Base-by-base conservation (phyloP, 192 early-diverging fungal genomes). In the Dimargaris xerosporica region DNA sequence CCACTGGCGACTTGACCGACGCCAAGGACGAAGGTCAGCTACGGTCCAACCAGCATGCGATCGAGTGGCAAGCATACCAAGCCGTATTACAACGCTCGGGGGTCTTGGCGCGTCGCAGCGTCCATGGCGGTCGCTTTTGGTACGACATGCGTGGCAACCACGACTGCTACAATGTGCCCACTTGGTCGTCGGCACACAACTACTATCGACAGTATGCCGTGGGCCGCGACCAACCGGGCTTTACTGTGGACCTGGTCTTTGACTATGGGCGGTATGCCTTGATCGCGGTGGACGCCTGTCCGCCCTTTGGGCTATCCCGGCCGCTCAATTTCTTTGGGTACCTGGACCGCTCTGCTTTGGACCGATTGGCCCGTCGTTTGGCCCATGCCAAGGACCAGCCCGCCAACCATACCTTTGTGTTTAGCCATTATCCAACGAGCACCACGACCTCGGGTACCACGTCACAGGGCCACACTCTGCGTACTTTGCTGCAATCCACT, bases 311-410 rank as follows among this genome's bases (percentile, higher is more conserved):
- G 26, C 80, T 85, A 55, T 75, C 82, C 25, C 67, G 89, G 28
- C 93, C 93, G 23, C 77, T 92, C 66, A 95, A 95, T 62, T 95
- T 95, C 67, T 95, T 93, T 65, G 90, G 93, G 6, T 84, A 87
- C 65, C 69, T 91, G 60, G 87, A 88, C 48, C 75, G 75, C 2
- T 61, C 67, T 28, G 86, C 79, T 44, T 88, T 96, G 89, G 78
- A 88, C 71, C 65, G 70, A 21, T 68, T 96, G 6, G 84, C 80
- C 28, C 34, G 65, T 3, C 71, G 75, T 17, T 62, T 94, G 30
- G 62, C 68, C 11, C 44, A 65, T 1, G 68, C 71, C n/a, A 82
- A 81, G 42, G 84, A 85, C 55, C n/a, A n/a, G n/a, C 87, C 81
- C 5, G 44, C 74, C 47, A 75, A 66, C 63, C 71, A 76, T 50